A percentile compares a stretch with the other conserved stretches of the same genome.
Evolutionary conservation across 2,329 filamentous ascomycete species (phyloP).

Genomic region (Chaetomium olivaceum): DNA sequence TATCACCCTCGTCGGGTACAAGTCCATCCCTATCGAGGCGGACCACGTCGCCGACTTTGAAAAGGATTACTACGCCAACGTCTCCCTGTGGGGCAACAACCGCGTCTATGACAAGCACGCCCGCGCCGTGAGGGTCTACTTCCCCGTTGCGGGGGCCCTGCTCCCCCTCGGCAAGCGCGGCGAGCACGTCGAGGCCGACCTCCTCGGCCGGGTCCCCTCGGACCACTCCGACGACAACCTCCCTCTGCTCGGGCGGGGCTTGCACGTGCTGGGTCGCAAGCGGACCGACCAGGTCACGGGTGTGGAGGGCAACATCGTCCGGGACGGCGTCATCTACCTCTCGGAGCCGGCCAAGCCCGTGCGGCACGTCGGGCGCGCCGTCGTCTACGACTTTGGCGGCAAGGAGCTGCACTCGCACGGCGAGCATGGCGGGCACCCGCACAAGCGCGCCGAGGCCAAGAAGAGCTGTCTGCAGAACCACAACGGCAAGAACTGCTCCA

Average conservation of each 20-base stretch:
- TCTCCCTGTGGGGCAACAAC: not conserved
- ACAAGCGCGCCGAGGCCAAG: constrained; percentile 5
- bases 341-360: constrained; percentile 1
- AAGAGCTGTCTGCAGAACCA: constrained; percentile 2
- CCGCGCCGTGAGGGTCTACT: constrained; percentile 4
- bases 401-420: constrained; percentile 2
- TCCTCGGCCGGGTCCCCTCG: not conserved
- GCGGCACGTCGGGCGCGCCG: not conserved
- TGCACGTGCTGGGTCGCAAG: not conserved
- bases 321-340: constrained; percentile 9
- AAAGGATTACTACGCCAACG: constrained; percentile 1
- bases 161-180: not conserved
- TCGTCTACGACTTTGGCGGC: constrained; percentile 9
- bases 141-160: constrained; percentile 3
- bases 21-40: not conserved
- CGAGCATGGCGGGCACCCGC: not conserved
- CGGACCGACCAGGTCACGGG: not conserved
- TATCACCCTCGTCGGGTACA: constrained; percentile 6
- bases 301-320: constrained; percentile 4
- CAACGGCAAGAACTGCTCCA: constrained; percentile 4
- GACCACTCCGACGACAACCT: not conserved
- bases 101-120: not conserved
- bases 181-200: constrained; percentile 4
- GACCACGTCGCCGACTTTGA: constrained; percentile 4
- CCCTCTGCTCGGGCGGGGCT: not conserved